phyloP scores from a whole-genome alignment of 2,329 filamentous ascomycete species.

The Lecanicillium sp. region DNA sequence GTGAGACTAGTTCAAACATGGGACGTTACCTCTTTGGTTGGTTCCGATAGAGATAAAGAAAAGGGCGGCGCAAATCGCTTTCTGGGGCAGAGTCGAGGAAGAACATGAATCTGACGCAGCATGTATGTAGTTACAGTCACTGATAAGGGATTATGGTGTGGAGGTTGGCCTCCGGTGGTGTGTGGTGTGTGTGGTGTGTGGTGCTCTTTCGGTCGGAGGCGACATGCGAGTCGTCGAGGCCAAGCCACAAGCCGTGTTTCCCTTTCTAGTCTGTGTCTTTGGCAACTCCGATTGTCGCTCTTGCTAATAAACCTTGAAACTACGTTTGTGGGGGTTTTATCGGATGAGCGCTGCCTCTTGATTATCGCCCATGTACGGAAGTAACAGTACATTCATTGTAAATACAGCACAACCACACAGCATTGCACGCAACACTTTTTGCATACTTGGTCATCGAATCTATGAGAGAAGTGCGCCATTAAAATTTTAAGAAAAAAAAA shows the following conservation, averaged over 20 bases:
- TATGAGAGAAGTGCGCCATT: constrained; percentile 9
- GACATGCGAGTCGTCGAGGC: constrained; percentile 2
- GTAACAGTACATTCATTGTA: no score
- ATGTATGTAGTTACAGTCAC: no score
- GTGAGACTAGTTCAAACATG: constrained; percentile 4
- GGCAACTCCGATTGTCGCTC: constrained; percentile 13
- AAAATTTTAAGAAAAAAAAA: neutral
- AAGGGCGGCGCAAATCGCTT: neutral
- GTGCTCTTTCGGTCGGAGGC: constrained; percentile 7
- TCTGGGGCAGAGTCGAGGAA: constrained; percentile 9
- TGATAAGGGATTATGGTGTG: no score
- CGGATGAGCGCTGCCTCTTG: neutral
- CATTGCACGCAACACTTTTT: neutral
- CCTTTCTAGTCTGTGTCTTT: no score
- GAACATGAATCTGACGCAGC: no score
- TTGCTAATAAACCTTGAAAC: neutral
- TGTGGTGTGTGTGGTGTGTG: no score
- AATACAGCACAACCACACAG: no score
- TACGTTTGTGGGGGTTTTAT: neutral
- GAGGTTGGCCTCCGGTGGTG: no score
- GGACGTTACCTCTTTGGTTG: constrained; percentile 11
- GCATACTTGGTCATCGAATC: neutral
- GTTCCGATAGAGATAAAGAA: neutral
- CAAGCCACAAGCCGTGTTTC: no score
- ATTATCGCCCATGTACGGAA: no score